phyloP scores from a whole-genome alignment of 768 basidiomycete genomes.

The Hygrocybe punicea region DNA sequence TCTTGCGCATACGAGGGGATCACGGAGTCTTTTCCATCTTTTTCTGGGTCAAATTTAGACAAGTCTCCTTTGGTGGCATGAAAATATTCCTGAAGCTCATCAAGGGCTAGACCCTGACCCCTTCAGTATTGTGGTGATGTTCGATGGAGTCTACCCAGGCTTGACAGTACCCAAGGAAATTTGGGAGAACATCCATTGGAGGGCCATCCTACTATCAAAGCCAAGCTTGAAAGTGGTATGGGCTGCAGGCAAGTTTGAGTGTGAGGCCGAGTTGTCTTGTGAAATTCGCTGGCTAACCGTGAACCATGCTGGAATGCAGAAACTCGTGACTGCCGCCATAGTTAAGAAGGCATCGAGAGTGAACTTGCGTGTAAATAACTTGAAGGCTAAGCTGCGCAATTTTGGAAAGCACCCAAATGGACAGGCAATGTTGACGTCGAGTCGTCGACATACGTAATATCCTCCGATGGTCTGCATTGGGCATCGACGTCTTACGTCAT shows the following conservation, averaged over 20 bases:
- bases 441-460: no score
- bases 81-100: slow-evolving; percentile 25
- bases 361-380: no score
- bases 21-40: slow-evolving; percentile 26
- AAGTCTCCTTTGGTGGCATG: slow-evolving; percentile 22
- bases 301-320: neutral
- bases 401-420: no score
- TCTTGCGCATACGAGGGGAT: slow-evolving; percentile 32
- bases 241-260: no score
- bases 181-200: slow-evolving; percentile 34
- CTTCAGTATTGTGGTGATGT: slow-evolving; percentile 38
- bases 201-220: slow-evolving; percentile 35
- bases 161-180: slow-evolving; percentile 41
- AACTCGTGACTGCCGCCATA: neutral
- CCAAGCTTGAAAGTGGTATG: slow-evolving; percentile 37
- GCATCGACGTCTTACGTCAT: no score
- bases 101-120: slow-evolving; percentile 17
- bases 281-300: neutral
- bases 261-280: neutral
- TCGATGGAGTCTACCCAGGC: slow-evolving; percentile 37
- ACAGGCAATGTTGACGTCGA: no score
- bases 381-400: no score
- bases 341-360: neutral
- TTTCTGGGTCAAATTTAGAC: slow-evolving; percentile 29
- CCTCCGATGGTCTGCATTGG: no score